Evolutionary conservation across 768 basidiomycete genomes (phyloP).

Genomic region (Macrolepiota dolichaula): DNA sequence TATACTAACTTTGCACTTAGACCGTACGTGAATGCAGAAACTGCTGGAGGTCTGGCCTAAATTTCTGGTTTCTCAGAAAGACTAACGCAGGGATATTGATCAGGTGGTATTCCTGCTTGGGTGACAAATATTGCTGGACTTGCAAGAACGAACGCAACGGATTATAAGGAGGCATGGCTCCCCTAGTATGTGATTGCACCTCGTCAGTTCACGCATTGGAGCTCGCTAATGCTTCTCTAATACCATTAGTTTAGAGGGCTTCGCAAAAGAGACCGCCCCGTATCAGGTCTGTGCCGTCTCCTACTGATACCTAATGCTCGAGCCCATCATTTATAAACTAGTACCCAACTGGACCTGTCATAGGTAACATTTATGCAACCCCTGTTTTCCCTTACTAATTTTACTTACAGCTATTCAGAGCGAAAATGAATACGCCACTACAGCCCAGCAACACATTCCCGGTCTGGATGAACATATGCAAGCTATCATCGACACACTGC

Average conservation of each 20-base stretch:
- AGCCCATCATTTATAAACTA: conserved; percentile 22
- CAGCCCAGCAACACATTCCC: conserved; percentile 23
- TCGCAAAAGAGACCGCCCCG: conserved; percentile 28
- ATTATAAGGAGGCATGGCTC: conserved; percentile 53
- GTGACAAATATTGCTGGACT: conserved; percentile 44
- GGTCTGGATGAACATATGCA: conserved; percentile 40
- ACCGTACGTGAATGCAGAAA: conserved; percentile 62
- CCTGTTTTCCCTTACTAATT: neutral
- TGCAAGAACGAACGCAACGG: conserved; percentile 58
- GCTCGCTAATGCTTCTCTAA: neutral
- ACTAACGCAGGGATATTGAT: neutral
- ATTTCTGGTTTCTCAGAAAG: neutral
- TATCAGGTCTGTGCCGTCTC: conserved; percentile 30
- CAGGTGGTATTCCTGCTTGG: conserved; percentile 47
- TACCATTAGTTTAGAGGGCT: conserved; percentile 21
- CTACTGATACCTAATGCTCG: conserved; percentile 19
- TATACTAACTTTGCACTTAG: conserved; percentile 11
- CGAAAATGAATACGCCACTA: conserved; percentile 43
- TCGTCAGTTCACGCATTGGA: neutral
- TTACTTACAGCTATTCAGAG: conserved; percentile 29
- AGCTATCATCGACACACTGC: conserved; percentile 32
- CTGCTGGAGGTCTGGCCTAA: conserved; percentile 50
- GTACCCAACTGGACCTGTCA: conserved; percentile 41
- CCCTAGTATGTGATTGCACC: conserved; percentile 24
- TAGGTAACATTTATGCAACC: conserved; percentile 26